Percentiles rank a stretch among this genome's conserved stretches.
Evolutionary conservation across 2,329 filamentous ascomycete species (phyloP).

Genomic region (Aspergillus tubingensis): DNA sequence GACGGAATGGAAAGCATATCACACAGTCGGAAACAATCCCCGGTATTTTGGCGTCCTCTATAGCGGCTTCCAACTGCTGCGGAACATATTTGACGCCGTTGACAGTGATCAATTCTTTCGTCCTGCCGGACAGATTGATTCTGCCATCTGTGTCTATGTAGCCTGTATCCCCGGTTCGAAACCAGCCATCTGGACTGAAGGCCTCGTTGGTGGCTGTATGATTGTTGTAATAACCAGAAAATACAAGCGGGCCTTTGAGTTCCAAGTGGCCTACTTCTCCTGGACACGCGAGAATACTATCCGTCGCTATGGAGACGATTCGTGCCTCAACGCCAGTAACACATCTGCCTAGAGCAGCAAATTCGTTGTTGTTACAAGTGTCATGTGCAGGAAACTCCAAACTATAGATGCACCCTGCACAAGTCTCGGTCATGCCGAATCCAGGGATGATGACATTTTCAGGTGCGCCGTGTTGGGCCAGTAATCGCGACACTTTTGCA

Average conservation of each 20-base stretch:
- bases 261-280: conserved; percentile 23
- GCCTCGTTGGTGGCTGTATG: conserved; percentile 24
- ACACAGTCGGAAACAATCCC: conserved; percentile 31
- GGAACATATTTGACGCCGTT: conserved; percentile 50
- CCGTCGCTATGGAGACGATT: conserved; percentile 9
- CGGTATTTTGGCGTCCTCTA: conserved; percentile 38
- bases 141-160: conserved; percentile 16
- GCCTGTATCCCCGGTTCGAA: conserved; percentile 28
- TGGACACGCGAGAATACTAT: not conserved
- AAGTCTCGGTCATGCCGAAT: conserved; percentile 51
- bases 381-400: conserved; percentile 46
- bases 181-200: conserved; percentile 36
- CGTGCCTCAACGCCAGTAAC: conserved; percentile 26
- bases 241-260: conserved; percentile 27
- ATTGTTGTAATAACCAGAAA: conserved; percentile 36
- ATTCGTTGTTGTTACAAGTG: conserved; percentile 31
- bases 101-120: conserved; percentile 49
- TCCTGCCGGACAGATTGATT: conserved; percentile 16
- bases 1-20: conserved; percentile 44
- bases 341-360: conserved; percentile 23
- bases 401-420: conserved; percentile 52
- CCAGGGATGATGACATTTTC: conserved; percentile 42
- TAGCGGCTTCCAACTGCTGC: conserved; percentile 40
- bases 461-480: conserved; percentile 31
- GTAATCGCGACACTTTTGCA: conserved; percentile 38